phyloP scores from a whole-genome alignment of 768 basidiomycete genomes.

The Lyophyllum decastes region DNA sequence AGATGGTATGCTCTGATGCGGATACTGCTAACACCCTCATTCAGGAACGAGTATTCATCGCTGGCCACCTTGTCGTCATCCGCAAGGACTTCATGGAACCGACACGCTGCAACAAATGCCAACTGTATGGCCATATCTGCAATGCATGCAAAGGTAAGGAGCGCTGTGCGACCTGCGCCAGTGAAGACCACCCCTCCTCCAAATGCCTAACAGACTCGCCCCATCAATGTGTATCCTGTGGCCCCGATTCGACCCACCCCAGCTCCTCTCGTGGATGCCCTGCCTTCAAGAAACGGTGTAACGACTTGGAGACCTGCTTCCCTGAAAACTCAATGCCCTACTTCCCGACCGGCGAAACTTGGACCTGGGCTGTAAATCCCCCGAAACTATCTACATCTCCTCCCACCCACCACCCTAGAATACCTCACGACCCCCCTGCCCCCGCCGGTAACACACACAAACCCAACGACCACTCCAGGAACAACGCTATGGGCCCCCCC shows the following conservation, averaged over 20 bases:
- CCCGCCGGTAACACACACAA: no score
- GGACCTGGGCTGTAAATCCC: background rate
- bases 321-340: constrained; percentile 9
- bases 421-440: no score
- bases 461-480: no score
- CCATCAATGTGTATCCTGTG: background rate
- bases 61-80: background rate
- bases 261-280: constrained; percentile 1
- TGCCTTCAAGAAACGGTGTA: background rate
- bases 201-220: background rate
- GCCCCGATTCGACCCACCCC: constrained; percentile 5
- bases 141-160: background rate
- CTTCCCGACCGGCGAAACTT: constrained; percentile 5
- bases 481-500: no score
- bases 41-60: background rate
- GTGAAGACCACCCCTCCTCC: background rate
- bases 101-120: constrained; percentile 5
- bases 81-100: constrained; percentile 5
- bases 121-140: background rate
- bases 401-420: no score
- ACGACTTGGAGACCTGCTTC: background rate
- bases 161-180: background rate
- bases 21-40: background rate
- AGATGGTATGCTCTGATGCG: background rate
- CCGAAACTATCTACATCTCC: background rate